Evolutionary conservation across 352 stramenopile species (phyloP).

Genomic region (Pythium brachiatum): DNA sequence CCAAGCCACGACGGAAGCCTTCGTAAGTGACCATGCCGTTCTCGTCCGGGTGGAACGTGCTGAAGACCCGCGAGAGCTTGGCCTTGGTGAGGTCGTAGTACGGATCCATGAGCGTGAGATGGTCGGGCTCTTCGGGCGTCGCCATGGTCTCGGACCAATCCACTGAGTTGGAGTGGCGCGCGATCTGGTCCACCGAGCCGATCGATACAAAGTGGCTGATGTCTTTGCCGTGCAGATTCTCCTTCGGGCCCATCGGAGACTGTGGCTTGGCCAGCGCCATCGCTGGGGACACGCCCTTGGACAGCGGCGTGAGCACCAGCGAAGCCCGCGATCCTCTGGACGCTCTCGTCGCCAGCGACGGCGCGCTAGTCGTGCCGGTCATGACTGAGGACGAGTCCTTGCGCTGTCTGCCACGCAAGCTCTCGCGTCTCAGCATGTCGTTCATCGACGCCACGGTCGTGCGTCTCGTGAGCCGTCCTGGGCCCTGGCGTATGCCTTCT

Average conservation of each 20-base stretch:
- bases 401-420: slow-evolving; percentile 11
- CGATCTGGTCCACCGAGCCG: slow-evolving; percentile 41
- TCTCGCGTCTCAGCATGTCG: slow-evolving; percentile 11
- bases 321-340: slow-evolving; percentile 3
- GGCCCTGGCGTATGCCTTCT: slow-evolving; percentile 17
- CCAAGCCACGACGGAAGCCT: slow-evolving; percentile 62
- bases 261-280: slow-evolving; percentile 8
- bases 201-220: slow-evolving; percentile 62
- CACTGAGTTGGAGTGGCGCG: slow-evolving; percentile 37
- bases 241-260: slow-evolving; percentile 6
- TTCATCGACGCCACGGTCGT: slow-evolving; percentile 9
- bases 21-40: slow-evolving; percentile 68
- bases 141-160: slow-evolving; percentile 66
- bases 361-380: not conserved
- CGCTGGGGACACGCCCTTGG: slow-evolving; percentile 1
- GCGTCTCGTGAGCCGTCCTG: not conserved
- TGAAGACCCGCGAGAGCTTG: slow-evolving; percentile 71
- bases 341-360: slow-evolving; percentile 2
- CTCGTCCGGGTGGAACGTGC: slow-evolving; percentile 62
- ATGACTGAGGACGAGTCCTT: slow-evolving; percentile 13
- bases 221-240: slow-evolving; percentile 63
- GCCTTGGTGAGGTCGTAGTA: slow-evolving; percentile 82
- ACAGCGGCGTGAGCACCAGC: slow-evolving; percentile 17
- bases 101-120: slow-evolving; percentile 72
- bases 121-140: slow-evolving; percentile 44